phyloP scores from a whole-genome alignment of 306 rosid genomes.

The Fragaria iinumae region DNA sequence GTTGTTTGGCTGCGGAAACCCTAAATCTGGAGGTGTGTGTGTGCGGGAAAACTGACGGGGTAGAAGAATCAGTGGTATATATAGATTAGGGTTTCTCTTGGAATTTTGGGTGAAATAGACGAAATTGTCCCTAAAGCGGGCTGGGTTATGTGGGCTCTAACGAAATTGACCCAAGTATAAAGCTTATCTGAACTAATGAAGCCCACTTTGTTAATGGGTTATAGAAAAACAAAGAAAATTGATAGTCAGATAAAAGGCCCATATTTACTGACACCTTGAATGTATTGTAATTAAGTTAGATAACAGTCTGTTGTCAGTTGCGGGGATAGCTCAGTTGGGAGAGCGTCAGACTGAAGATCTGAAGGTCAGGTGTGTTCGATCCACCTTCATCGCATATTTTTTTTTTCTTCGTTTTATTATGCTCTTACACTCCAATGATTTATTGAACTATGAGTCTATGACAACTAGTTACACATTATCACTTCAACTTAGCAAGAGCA shows the following conservation, averaged over 20 bases:
- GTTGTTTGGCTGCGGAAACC: slow-evolving; percentile 21
- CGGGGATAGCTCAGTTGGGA: slow-evolving; percentile 93
- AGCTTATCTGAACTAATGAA: background rate
- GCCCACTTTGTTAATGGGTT: background rate
- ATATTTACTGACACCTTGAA: too few relatives aligned
- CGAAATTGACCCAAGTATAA: background rate
- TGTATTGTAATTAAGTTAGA: too few relatives aligned
- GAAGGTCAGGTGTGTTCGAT: slow-evolving; percentile 78
- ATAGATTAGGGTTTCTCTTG: slow-evolving; percentile 27
- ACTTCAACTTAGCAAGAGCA: too few relatives aligned
- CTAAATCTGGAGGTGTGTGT: slow-evolving; percentile 4
- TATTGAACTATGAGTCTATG: too few relatives aligned
- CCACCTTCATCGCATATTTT: slow-evolving; percentile 58
- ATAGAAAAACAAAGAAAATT: too few relatives aligned
- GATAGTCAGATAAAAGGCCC: too few relatives aligned
- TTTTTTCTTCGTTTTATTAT: background rate
- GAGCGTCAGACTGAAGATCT: slow-evolving; percentile 85
- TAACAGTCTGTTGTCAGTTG: accelerated
- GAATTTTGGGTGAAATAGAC: background rate
- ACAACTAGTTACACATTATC: too few relatives aligned
- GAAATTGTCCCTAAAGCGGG: background rate
- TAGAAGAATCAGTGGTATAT: background rate
- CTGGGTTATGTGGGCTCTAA: background rate
- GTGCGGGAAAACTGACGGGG: background rate
- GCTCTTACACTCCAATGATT: too few relatives aligned